These are phyloP conservation scores for Penicillium canariense DNA, from an alignment of 495 filamentous ascomycete genomes.

Conservation along the genomic window DNA sequence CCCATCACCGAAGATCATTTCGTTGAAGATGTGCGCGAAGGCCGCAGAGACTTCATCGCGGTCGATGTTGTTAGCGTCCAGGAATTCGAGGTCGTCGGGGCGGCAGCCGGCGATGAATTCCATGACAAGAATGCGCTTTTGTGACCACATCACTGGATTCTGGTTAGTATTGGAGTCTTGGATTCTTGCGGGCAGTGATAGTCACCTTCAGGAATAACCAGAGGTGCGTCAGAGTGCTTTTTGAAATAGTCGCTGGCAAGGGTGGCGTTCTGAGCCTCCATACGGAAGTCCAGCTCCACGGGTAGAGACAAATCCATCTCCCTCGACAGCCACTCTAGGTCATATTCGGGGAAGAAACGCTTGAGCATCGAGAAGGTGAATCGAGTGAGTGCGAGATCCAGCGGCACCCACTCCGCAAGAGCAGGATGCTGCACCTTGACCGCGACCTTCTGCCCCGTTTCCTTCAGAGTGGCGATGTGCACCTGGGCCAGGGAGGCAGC, in stretches of 20 bases:
- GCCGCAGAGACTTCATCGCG: constrained; percentile 96
- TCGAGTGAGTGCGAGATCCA: constrained; percentile 82
- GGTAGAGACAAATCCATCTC: constrained; percentile 92
- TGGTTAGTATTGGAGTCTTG: constrained; percentile 16
- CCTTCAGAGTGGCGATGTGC: constrained; percentile 81
- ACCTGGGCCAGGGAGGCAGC: constrained; percentile 95
- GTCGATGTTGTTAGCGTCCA: constrained; percentile 83
- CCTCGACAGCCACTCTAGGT: constrained; percentile 89
- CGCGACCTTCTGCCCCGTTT: constrained; percentile 85
- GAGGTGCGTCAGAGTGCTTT: constrained; percentile 62
- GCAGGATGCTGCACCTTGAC: constrained; percentile 96
- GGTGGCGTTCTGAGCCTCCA: constrained; percentile 83
- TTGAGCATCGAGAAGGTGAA: constrained; percentile 90
- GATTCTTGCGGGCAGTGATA: background rate
- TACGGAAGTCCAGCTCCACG: constrained; percentile 84
- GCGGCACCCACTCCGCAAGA: constrained; percentile 84
- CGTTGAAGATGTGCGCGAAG: constrained; percentile 91
- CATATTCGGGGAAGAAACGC: constrained; percentile 94
- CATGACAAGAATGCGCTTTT: constrained; percentile 91
- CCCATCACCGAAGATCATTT: constrained; percentile 95
- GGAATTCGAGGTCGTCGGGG: constrained; percentile 82
- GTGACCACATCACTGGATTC: constrained; percentile 73
- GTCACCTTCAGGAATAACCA: constrained; percentile 77
- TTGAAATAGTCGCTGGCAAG: constrained; percentile 77
- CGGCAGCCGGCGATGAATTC: constrained; percentile 85